These are phyloP conservation scores for Xylaria digitata DNA, from an alignment of 2,329 filamentous ascomycete genomes.

Conservation along the genomic window DNA sequence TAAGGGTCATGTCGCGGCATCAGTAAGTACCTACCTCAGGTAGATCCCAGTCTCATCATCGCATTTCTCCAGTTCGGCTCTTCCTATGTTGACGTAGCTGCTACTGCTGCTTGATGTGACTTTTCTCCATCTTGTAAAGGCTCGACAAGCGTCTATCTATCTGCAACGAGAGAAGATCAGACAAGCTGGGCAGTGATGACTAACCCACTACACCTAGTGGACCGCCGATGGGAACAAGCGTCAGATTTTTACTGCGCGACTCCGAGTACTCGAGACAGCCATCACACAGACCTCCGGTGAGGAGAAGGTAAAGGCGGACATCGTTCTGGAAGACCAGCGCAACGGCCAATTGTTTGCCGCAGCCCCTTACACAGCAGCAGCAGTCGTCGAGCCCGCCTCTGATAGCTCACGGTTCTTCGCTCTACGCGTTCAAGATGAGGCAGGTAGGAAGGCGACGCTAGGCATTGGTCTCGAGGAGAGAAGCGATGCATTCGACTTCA, in stretches of 20 bases:
- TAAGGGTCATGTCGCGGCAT: constrained; percentile 80
- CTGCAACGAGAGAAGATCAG: neutral
- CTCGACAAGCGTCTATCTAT: constrained; percentile 3
- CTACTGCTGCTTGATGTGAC: neutral
- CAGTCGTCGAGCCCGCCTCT: constrained; percentile 78
- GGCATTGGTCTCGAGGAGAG: constrained; percentile 91
- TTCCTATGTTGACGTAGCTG: neutral
- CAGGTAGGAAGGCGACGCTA: constrained; percentile 79
- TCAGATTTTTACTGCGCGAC: constrained; percentile 86
- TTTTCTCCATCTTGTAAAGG: constrained; percentile 5
- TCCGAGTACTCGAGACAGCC: constrained; percentile 82
- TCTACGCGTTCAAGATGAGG: constrained; percentile 79
- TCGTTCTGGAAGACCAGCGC: constrained; percentile 80
- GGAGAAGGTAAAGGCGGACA: constrained; percentile 75
- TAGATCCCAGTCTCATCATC: constrained; percentile 12
- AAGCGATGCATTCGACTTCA: constrained; percentile 86
- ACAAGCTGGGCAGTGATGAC: constrained; percentile 13
- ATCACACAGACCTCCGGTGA: constrained; percentile 58
- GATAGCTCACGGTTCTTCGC: constrained; percentile 90
- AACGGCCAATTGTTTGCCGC: constrained; percentile 84
- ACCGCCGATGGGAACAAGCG: constrained; percentile 74
- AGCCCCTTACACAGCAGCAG: constrained; percentile 76
- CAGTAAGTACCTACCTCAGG: constrained; percentile 43
- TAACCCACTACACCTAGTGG: constrained; percentile 61
- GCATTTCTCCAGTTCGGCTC: neutral